A percentile compares a stretch with the other conserved stretches of the same genome.
Evolutionary conservation across 331 rosid genomes (phyloP).

Genomic region (Pyrus hybrid): DNA sequence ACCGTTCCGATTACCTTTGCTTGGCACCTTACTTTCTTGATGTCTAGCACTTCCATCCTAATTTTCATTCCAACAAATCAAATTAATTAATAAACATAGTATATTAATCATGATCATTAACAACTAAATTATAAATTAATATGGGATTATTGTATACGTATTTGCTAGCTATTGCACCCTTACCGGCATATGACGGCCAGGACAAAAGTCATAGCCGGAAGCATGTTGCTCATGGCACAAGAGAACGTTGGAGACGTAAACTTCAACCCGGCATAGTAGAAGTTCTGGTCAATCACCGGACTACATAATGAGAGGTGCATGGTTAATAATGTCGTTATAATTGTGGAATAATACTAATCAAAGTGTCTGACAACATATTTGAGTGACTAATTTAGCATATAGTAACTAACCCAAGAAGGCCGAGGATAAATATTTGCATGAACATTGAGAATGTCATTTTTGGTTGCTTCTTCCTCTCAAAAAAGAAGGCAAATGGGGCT

Average conservation of each 20-base stretch:
- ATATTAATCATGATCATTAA: neutral
- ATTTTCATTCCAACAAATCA: neutral
- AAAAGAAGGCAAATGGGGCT: conserved; percentile 64
- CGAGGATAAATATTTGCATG: conserved; percentile 65
- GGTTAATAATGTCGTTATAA: neutral
- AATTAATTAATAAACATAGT: neutral
- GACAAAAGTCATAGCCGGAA: conserved; percentile 90
- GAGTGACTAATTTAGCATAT: neutral
- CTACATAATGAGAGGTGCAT: conserved; percentile 19
- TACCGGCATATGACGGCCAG: conserved; percentile 84
- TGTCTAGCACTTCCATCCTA: conserved; percentile 82
- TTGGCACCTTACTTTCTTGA: conserved; percentile 69
- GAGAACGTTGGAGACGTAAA: conserved; percentile 89
- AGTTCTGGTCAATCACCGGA: conserved; percentile 94
- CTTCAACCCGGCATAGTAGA: conserved; percentile 88
- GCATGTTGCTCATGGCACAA: conserved; percentile 85
- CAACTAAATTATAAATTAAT: neutral
- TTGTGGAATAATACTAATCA: neutral
- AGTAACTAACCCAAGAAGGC: conserved; percentile 81
- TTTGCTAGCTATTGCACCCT: neutral
- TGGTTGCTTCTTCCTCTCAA: conserved; percentile 79
- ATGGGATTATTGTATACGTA: neutral
- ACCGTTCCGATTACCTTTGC: conserved; percentile 73
- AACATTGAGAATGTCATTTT: conserved; percentile 61
- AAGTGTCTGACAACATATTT: neutral